Percentiles rank a stretch among this genome's conserved stretches.
Evolutionary conservation across 768 basidiomycete genomes (phyloP).

Genomic region (Leucocoprinus birnbaumii): DNA sequence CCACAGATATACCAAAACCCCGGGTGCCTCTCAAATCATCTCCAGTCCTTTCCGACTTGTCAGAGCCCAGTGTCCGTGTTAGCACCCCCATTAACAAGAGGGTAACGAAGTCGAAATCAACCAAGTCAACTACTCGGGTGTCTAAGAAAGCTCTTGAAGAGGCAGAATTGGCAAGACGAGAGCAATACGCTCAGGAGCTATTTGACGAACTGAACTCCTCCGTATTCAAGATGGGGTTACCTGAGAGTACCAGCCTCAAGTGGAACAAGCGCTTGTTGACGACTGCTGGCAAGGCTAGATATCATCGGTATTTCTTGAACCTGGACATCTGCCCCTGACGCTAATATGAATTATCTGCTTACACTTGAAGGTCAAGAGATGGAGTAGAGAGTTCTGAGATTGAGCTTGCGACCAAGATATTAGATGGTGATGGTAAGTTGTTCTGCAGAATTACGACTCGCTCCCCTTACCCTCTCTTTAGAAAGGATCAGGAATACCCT

Average conservation of each 20-base stretch:
- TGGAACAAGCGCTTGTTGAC: constrained; percentile 68
- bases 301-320: constrained; percentile 42
- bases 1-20: constrained; percentile 8
- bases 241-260: constrained; percentile 49
- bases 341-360: not conserved
- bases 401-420: constrained; percentile 78
- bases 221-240: constrained; percentile 55
- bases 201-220: constrained; percentile 57
- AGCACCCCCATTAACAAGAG: not conserved
- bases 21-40: not conserved
- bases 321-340: not conserved
- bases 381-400: constrained; percentile 63
- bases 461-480: constrained; percentile 22
- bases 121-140: constrained; percentile 19
- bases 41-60: not conserved
- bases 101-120: constrained; percentile 9
- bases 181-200: constrained; percentile 53
- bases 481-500: constrained; percentile 81
- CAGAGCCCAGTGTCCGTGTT: not conserved
- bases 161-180: constrained; percentile 41
- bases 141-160: constrained; percentile 39
- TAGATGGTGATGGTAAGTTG: constrained; percentile 65
- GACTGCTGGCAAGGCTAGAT: constrained; percentile 71
- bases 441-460: not conserved
- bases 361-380: constrained; percentile 42